These are phyloP conservation scores for Tuber borchii DNA, from an alignment of 495 filamentous ascomycete genomes.

Conservation along the genomic window DNA sequence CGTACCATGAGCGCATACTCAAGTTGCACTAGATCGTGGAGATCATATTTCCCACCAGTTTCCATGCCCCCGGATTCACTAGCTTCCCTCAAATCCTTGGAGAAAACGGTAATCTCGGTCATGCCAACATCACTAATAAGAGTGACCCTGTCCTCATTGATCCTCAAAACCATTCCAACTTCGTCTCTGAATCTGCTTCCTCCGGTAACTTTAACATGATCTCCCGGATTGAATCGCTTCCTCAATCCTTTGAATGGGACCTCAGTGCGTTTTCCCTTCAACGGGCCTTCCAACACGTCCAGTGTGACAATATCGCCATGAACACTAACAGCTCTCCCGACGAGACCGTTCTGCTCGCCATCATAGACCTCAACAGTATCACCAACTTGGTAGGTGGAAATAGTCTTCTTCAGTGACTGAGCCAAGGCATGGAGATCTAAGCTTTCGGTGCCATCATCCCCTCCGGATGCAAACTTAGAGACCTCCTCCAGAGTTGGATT, in stretches of 20 bases:
- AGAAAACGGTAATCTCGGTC: slow-evolving; percentile 94
- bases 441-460: slow-evolving; percentile 86
- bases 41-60: slow-evolving; percentile 73
- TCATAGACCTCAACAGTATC: slow-evolving; percentile 93
- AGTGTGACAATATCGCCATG: slow-evolving; percentile 86
- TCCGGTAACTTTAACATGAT: slow-evolving; percentile 97
- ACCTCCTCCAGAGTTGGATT: slow-evolving; percentile 94
- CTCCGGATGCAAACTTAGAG: slow-evolving; percentile 73
- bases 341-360: slow-evolving; percentile 87
- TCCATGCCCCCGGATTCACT: slow-evolving; percentile 78
- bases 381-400: slow-evolving; percentile 77
- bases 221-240: slow-evolving; percentile 86
- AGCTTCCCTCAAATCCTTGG: slow-evolving; percentile 88
- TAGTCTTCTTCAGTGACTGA: slow-evolving; percentile 71
- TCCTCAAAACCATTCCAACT: slow-evolving; percentile 92
- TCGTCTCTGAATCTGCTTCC: slow-evolving; percentile 89
- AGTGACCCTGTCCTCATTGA: slow-evolving; percentile 83
- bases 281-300: slow-evolving; percentile 72
- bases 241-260: slow-evolving; percentile 87
- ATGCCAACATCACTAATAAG: slow-evolving; percentile 83
- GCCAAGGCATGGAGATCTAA: slow-evolving; percentile 85
- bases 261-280: slow-evolving; percentile 78
- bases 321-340: slow-evolving; percentile 80
- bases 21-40: slow-evolving; percentile 90
- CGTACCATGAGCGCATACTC: slow-evolving; percentile 53